phyloP scores from a whole-genome alignment of 192 early-diverging fungal species.

The Radiomyces spectabilis region DNA sequence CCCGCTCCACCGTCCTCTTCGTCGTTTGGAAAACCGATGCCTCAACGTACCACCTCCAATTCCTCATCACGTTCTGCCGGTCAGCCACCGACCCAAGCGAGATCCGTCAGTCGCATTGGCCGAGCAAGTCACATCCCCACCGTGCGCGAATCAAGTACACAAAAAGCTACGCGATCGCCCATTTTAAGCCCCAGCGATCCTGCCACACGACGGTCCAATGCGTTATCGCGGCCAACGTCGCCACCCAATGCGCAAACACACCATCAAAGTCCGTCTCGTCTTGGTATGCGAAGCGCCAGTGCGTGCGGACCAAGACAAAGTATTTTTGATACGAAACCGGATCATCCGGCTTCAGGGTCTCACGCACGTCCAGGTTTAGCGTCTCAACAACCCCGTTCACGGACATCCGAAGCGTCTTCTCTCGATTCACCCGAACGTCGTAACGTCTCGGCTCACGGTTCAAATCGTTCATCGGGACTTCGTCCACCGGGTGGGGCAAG shows the following conservation, averaged over 20 bases:
- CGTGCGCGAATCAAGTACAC: background rate
- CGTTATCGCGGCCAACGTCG: too few relatives aligned
- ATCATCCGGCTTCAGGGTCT: too few relatives aligned
- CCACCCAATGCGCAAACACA: too few relatives aligned
- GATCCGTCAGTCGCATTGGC: background rate
- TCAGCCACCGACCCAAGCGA: background rate
- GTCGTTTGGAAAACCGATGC: background rate
- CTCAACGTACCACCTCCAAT: background rate
- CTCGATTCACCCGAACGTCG: background rate
- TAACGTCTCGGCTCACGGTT: too few relatives aligned
- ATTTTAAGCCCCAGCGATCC: background rate
- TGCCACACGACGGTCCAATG: background rate
- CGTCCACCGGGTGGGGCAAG: too few relatives aligned
- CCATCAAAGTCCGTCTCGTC: too few relatives aligned
- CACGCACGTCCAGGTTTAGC: background rate
- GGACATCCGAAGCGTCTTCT: background rate
- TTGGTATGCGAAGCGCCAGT: too few relatives aligned
- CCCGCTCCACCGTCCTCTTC: conserved; percentile 11
- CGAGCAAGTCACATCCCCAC: conserved; percentile 20
- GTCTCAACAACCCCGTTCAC: background rate
- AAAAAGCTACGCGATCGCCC: background rate
- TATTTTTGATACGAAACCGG: too few relatives aligned
- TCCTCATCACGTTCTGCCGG: conserved; percentile 4
- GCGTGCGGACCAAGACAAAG: too few relatives aligned
- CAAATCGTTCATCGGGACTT: too few relatives aligned